Evolutionary conservation across 495 filamentous ascomycete species (phyloP).

Genomic region (Antarctomyces pellizariae): DNA sequence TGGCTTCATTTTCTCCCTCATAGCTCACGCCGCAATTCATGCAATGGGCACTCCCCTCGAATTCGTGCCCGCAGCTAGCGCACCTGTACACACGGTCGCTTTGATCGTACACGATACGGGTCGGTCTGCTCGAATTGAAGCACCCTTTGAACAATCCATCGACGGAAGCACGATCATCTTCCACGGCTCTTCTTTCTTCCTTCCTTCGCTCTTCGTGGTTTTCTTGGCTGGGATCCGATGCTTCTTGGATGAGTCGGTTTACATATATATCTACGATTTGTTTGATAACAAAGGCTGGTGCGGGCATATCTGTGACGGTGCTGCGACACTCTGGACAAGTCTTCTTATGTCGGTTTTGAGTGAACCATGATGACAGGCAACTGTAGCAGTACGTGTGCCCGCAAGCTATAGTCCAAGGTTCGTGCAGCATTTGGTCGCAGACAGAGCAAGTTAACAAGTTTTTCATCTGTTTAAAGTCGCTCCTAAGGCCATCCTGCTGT

Average conservation of each 20-base stretch:
- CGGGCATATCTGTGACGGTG: conserved; percentile 30
- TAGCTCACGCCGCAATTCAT: conserved; percentile 4
- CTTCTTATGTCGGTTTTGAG: conserved; percentile 29
- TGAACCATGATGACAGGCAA: conserved; percentile 44
- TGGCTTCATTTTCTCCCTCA: conserved; percentile 5
- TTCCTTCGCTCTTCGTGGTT: conserved; percentile 31
- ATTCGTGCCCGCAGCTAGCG: conserved; percentile 16
- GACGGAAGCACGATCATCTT: conserved; percentile 23
- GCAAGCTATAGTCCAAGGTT: conserved; percentile 46
- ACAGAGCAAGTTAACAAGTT: conserved; percentile 36
- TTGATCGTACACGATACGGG: conserved; percentile 22
- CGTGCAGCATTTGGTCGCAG: conserved; percentile 43
- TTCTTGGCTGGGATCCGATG: conserved; percentile 36
- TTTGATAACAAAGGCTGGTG: conserved; percentile 45
- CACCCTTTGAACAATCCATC: conserved; percentile 45
- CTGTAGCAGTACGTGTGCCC: conserved; percentile 60
- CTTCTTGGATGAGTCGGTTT: conserved; percentile 34
- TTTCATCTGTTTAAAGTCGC: conserved; percentile 9
- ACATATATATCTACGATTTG: conserved; percentile 42
- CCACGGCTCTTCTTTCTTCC: conserved; percentile 30
- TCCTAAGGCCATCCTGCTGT: conserved; percentile 9
- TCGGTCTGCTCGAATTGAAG: conserved; percentile 20
- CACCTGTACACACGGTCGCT: conserved; percentile 41
- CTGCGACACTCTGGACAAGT: conserved; percentile 53
- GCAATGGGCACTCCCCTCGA: conserved; percentile 9